These are phyloP conservation scores for Mucor racemosus DNA, from an alignment of 371 early-diverging fungal genomes.

Conservation along the genomic window DNA sequence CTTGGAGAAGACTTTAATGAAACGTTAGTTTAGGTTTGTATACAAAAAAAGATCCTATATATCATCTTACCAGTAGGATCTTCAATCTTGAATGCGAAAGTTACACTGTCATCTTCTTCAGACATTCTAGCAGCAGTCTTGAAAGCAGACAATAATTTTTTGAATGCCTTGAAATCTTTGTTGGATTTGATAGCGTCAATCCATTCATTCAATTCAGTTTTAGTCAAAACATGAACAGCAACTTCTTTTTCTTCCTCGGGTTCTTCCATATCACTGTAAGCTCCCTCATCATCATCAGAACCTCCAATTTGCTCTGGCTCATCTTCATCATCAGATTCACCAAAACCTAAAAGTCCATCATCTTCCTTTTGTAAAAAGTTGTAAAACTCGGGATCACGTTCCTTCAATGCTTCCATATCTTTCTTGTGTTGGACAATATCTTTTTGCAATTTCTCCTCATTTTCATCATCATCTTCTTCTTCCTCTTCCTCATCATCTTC, in stretches of 20 bases:
- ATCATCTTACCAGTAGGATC: slow-evolving; percentile 53
- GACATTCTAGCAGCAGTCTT: slow-evolving; percentile 81
- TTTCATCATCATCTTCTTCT: slow-evolving; percentile 48
- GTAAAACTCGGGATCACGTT: slow-evolving; percentile 90
- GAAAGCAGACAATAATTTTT: slow-evolving; percentile 80
- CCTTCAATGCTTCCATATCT: slow-evolving; percentile 76
- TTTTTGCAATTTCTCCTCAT: slow-evolving; percentile 49
- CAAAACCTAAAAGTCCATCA: slow-evolving; percentile 77
- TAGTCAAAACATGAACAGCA: slow-evolving; percentile 59
- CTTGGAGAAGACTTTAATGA: slow-evolving; percentile 73
- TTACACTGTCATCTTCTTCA: slow-evolving; percentile 62
- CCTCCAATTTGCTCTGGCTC: slow-evolving; percentile 30
- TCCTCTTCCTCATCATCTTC: slow-evolving; percentile 44
- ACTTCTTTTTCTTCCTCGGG: slow-evolving; percentile 20
- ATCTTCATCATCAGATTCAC: slow-evolving; percentile 63
- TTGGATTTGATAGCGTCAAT: slow-evolving; percentile 58
- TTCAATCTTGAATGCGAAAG: slow-evolving; percentile 69
- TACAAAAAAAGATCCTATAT: neutral
- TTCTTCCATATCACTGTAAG: slow-evolving; percentile 30
- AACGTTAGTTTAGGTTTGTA: neutral
- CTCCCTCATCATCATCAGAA: slow-evolving; percentile 42
- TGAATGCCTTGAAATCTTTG: slow-evolving; percentile 47
- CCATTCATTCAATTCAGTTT: slow-evolving; percentile 77
- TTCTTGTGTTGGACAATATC: slow-evolving; percentile 70
- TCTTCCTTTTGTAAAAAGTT: slow-evolving; percentile 89